Evolutionary conservation across 2,329 filamentous ascomycete species (phyloP).

Genomic region (Arachnomyces sp.): DNA sequence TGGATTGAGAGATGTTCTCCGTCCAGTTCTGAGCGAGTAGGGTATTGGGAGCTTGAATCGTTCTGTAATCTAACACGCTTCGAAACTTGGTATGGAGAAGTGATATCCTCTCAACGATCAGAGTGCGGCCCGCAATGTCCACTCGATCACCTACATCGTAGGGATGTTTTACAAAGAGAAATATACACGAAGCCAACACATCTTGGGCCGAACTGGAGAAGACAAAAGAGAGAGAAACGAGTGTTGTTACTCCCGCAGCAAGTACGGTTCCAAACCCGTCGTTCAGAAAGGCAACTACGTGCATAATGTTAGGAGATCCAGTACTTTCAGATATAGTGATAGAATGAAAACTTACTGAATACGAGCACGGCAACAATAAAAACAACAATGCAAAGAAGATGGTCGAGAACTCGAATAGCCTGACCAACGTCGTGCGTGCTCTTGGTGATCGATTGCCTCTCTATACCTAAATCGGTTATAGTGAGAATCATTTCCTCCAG

Average conservation of each 20-base stretch:
- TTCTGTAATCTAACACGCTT: constrained; percentile 70
- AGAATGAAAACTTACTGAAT: constrained; percentile 51
- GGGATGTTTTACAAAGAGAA: constrained; percentile 96
- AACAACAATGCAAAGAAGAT: constrained; percentile 72
- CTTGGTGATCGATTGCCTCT: constrained; percentile 78
- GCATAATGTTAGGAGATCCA: too few relatives aligned
- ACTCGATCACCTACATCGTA: constrained; percentile 94
- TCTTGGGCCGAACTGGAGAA: constrained; percentile 90
- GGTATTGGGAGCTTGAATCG: constrained; percentile 80
- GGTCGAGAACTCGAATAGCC: constrained; percentile 83
- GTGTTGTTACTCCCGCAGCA: constrained; percentile 79
- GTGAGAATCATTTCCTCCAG: constrained; percentile 92
- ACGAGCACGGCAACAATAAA: constrained; percentile 73
- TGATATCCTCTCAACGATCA: constrained; percentile 88
- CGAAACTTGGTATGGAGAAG: constrained; percentile 89
- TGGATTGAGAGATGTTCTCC: constrained; percentile 85
- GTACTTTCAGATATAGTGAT: constrained; percentile 12
- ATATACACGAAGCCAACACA: constrained; percentile 93
- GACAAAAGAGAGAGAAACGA: constrained; percentile 89
- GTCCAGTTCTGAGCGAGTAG: constrained; percentile 87
- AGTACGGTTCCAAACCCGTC: constrained; percentile 76
- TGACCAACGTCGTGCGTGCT: constrained; percentile 98
- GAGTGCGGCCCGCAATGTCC: constrained; percentile 60
- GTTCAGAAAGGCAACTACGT: constrained; percentile 72
- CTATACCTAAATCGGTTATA: constrained; percentile 71